Percentiles rank a stretch among this genome's conserved stretches.
These are phyloP conservation scores for Exophiala sp. DNA, from an alignment of 2,329 filamentous ascomycete species.

Conservation along the genomic window DNA sequence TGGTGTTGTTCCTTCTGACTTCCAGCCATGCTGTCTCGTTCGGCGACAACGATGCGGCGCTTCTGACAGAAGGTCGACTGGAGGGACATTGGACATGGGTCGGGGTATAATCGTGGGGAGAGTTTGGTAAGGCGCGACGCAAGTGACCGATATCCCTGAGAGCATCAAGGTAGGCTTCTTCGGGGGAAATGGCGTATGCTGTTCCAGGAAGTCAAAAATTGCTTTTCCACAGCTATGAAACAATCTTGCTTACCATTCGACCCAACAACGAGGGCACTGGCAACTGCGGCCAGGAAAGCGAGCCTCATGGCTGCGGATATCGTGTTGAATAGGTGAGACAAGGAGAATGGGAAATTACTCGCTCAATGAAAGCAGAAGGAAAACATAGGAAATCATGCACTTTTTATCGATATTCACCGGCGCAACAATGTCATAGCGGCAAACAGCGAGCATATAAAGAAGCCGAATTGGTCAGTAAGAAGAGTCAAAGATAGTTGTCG, in stretches of 20 bases:
- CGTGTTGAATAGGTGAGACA: neutral
- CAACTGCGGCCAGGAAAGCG: conserved; percentile 5
- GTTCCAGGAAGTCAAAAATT: neutral
- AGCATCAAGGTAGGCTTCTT: conserved; percentile 12
- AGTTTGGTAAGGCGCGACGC: conserved; percentile 47
- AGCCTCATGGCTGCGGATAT: conserved; percentile 8
- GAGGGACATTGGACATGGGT: conserved; percentile 61
- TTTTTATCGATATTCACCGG: neutral
- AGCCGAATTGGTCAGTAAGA: no score
- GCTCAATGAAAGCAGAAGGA: neutral
- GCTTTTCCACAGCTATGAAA: neutral
- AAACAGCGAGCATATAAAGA: no score
- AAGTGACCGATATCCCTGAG: conserved; percentile 5
- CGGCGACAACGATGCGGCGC: conserved; percentile 56
- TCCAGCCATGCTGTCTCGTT: conserved; percentile 70
- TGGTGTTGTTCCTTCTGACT: conserved; percentile 63
- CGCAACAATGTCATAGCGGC: neutral
- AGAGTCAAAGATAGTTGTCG: neutral
- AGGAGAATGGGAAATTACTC: neutral
- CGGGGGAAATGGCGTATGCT: conserved; percentile 14
- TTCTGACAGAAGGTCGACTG: conserved; percentile 62
- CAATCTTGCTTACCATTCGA: conserved; percentile 7
- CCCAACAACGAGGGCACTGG: conserved; percentile 2
- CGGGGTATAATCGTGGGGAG: conserved; percentile 67
- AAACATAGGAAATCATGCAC: neutral